phyloP scores from a whole-genome alignment of 805 yeast species.

The Candida mattraensis region DNA sequence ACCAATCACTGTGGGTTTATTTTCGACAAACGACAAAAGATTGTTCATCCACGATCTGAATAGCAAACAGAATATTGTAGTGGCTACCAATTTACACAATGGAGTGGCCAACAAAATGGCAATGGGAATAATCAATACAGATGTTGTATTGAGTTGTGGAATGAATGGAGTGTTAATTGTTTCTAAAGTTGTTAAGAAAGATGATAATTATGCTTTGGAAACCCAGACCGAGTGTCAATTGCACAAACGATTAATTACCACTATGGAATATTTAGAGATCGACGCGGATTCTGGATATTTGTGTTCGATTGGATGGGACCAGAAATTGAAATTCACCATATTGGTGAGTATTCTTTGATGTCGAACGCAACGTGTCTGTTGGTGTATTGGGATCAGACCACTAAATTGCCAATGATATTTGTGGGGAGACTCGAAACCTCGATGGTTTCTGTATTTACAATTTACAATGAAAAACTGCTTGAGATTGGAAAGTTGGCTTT shows the following conservation, averaged over 20 bases:
- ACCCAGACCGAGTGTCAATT: constrained; percentile 20
- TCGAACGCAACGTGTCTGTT: constrained; percentile 56
- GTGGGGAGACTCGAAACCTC: constrained; percentile 63
- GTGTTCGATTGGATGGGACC: constrained; percentile 63
- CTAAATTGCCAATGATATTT: constrained; percentile 40
- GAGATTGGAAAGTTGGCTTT: constrained; percentile 53
- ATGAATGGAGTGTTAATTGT: constrained; percentile 33
- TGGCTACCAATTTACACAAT: constrained; percentile 16
- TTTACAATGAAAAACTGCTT: constrained; percentile 25
- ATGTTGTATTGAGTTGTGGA: constrained; percentile 29
- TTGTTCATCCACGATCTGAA: constrained; percentile 28
- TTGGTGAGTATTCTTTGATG: constrained; percentile 37
- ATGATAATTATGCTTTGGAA: constrained; percentile 6
- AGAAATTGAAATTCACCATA: constrained; percentile 32
- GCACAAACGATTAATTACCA: constrained; percentile 33
- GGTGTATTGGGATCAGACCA: constrained; percentile 19
- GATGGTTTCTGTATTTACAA: constrained; percentile 45
- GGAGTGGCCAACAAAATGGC: constrained; percentile 23
- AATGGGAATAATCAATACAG: constrained; percentile 20
- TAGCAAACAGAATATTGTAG: constrained; percentile 11
- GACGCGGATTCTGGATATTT: constrained; percentile 34
- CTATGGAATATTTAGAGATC: constrained; percentile 18
- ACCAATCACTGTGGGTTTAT: constrained; percentile 20
- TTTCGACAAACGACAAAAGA: constrained; percentile 29
- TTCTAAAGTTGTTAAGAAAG: constrained; percentile 7